These are phyloP conservation scores for Melanomma pulvis-pyrius DNA, from an alignment of 495 filamentous ascomycete species.

Conservation along the genomic window DNA sequence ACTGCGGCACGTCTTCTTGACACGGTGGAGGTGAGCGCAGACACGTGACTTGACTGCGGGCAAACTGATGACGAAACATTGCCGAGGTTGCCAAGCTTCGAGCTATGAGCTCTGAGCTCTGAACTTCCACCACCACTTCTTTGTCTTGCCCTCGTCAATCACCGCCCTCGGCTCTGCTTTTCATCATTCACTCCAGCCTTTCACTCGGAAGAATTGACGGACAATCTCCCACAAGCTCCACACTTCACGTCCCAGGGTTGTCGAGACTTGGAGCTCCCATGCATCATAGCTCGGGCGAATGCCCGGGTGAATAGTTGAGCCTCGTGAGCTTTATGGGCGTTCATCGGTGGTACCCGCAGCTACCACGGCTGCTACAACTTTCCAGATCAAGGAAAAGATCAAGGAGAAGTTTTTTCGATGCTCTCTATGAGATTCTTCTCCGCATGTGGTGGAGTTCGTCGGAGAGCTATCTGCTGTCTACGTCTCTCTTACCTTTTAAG, in stretches of 20 bases:
- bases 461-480: conserved; percentile 3
- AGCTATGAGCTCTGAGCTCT: too few relatives aligned
- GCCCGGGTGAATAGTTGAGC: neutral
- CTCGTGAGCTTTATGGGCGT: conserved; percentile 5
- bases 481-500: neutral
- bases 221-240: neutral
- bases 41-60: neutral
- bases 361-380: neutral
- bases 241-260: neutral
- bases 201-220: neutral
- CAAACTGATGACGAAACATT: too few relatives aligned
- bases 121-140: too few relatives aligned
- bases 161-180: too few relatives aligned
- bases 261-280: neutral
- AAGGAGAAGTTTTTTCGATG: neutral
- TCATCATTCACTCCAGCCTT: neutral
- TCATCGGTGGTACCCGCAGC: neutral
- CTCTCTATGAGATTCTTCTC: neutral
- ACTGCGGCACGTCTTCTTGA: neutral
- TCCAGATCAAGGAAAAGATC: neutral
- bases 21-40: neutral
- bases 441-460: neutral
- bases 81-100: too few relatives aligned
- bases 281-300: conserved; percentile 6
- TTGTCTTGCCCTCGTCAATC: too few relatives aligned